Percentiles rank a stretch among this genome's conserved stretches.
Conservation (phyloP, 768 basidiomycete genomes). For the Russula brevipes region DNA sequence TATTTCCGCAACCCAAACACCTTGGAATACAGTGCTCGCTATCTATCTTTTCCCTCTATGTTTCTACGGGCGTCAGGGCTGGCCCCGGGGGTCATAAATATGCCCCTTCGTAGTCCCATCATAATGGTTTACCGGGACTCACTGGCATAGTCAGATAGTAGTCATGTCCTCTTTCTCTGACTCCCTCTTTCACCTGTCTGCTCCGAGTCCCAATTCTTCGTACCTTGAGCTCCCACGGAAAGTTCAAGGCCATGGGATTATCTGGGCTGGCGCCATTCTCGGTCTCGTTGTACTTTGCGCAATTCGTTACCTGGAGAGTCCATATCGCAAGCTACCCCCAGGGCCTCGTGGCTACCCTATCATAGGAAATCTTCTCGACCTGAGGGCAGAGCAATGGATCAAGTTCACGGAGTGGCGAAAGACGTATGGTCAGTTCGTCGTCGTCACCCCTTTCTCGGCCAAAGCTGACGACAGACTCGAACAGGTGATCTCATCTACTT, state of each 20-base stretch:
- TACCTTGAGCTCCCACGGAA: background rate
- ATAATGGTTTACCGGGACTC: too few relatives aligned
- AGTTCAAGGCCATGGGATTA: background rate
- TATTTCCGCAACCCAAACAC: too few relatives aligned
- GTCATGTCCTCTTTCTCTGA: too few relatives aligned
- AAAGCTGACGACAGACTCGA: background rate
- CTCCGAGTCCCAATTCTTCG: background rate
- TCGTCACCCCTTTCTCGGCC: background rate
- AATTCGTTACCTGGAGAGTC: background rate
- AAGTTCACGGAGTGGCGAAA: constrained; percentile 8
- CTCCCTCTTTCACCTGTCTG: background rate
- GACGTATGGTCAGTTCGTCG: background rate
- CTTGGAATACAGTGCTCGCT: too few relatives aligned
- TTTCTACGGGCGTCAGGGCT: too few relatives aligned
- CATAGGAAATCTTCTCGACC: background rate
- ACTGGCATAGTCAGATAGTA: too few relatives aligned
- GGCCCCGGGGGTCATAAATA: too few relatives aligned
- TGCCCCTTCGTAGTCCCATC: too few relatives aligned
- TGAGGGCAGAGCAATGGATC: background rate
- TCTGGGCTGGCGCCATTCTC: background rate
- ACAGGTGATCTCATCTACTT: constrained; percentile 11
- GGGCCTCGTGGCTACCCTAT: constrained; percentile 7
- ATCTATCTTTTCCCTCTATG: too few relatives aligned
- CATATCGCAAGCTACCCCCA: constrained; percentile 1
- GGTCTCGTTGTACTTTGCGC: background rate